Conservation (phyloP, 176 grass and related monocot genomes). For the Oropetium thomaeum region DNA sequence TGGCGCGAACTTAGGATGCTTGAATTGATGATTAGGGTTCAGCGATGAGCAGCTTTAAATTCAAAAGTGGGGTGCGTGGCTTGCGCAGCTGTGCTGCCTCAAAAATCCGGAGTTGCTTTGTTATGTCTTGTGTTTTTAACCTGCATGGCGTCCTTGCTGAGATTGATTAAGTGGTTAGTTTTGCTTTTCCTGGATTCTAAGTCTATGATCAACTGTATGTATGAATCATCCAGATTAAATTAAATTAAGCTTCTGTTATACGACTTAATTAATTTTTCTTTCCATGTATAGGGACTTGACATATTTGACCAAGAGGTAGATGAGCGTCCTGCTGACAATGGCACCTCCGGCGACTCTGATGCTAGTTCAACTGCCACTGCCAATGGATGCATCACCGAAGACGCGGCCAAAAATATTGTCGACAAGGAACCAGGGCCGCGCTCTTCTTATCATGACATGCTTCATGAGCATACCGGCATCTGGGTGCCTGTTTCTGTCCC, state of each 20-base stretch:
- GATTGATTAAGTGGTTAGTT: background rate
- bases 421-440: constrained; percentile 21
- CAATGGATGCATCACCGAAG: background rate
- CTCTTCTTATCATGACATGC: constrained; percentile 42
- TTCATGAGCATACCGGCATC: constrained; percentile 67
- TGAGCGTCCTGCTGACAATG: background rate
- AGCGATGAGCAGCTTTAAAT: background rate
- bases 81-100: background rate
- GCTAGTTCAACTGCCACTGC: background rate
- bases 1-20: background rate
- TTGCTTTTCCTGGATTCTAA: background rate
- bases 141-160: background rate
- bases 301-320: constrained; percentile 38
- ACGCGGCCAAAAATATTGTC: constrained; percentile 6
- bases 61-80: background rate
- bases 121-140: background rate
- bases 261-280: background rate
- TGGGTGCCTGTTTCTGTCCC: constrained; percentile 89
- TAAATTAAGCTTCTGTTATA: background rate
- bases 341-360: constrained; percentile 4
- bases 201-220: background rate
- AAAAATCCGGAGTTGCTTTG: constrained; percentile 17
- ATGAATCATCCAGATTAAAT: no score
- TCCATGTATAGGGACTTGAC: constrained; percentile 15
- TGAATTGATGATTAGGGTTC: background rate